Percentiles rank a stretch among this genome's conserved stretches.
Evolutionary conservation across 1,284 basidiomycete genomes (phyloP).

Genomic region (Tylopilus sp.): DNA sequence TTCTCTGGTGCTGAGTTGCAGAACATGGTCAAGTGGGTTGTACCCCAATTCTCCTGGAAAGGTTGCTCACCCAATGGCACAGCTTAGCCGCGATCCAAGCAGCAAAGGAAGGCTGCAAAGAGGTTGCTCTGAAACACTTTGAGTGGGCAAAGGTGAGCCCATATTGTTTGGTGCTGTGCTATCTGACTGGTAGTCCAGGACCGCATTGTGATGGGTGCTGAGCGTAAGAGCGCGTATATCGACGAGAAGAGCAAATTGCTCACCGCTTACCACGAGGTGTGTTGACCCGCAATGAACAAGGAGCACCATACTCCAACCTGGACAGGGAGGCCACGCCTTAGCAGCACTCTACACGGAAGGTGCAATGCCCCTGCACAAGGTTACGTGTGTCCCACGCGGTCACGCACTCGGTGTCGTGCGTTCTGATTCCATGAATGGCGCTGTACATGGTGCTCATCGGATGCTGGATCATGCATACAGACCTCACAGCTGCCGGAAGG

Average conservation of each 20-base stretch:
- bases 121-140: slow-evolving; percentile 78
- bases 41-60: slow-evolving; percentile 1
- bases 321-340: slow-evolving; percentile 85
- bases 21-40: slow-evolving; percentile 84
- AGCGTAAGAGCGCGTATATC: slow-evolving; percentile 84
- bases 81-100: slow-evolving; percentile 92
- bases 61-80: slow-evolving; percentile 6
- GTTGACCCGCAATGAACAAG: slow-evolving; percentile 9
- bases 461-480: slow-evolving; percentile 36
- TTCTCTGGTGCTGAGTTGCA: slow-evolving; percentile 92
- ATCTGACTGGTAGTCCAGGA: slow-evolving; percentile 47
- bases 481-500: slow-evolving; percentile 85
- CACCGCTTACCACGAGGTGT: slow-evolving; percentile 91
- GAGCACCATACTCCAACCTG: slow-evolving; percentile 12
- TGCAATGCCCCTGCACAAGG: slow-evolving; percentile 93
- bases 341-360: slow-evolving; percentile 89
- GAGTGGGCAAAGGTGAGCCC: slow-evolving; percentile 87
- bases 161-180: background rate
- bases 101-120: slow-evolving; percentile 71
- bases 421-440: slow-evolving; percentile 14
- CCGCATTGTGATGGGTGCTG: slow-evolving; percentile 92
- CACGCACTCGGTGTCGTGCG: slow-evolving; percentile 85
- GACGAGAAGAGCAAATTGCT: slow-evolving; percentile 80
- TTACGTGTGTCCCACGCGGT: slow-evolving; percentile 92
- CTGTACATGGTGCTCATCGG: slow-evolving; percentile 9